These are phyloP conservation scores for Aschersonia sp. DNA, from an alignment of 2,329 filamentous ascomycete species.

Conservation along the genomic window DNA sequence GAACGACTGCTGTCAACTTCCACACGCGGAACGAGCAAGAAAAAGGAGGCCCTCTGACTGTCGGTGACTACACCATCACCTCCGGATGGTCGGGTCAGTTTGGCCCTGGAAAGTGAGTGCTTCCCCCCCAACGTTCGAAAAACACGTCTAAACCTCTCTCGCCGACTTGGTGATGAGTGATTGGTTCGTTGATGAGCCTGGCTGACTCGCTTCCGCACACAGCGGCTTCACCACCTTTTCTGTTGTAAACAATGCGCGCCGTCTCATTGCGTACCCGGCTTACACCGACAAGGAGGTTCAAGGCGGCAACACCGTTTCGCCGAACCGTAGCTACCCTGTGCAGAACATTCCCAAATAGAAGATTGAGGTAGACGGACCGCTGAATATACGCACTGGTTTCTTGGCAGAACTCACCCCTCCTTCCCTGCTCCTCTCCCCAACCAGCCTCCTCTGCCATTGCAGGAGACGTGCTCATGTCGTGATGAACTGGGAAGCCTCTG, in stretches of 20 bases:
- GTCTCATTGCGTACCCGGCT: slow-evolving; percentile 33
- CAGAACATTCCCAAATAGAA: slow-evolving; percentile 8
- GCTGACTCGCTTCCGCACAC: neutral
- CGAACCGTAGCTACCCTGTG: neutral
- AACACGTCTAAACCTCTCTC: no score
- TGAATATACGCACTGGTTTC: no score
- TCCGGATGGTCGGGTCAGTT: slow-evolving; percentile 42
- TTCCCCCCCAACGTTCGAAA: no score
- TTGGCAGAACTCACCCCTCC: no score
- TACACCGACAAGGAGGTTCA: slow-evolving; percentile 28
- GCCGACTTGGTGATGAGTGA: no score
- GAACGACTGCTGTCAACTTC: slow-evolving; percentile 16
- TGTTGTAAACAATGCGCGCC: slow-evolving; percentile 27
- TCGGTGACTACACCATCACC: slow-evolving; percentile 35
- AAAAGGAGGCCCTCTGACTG: slow-evolving; percentile 25
- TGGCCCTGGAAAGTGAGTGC: slow-evolving; percentile 21
- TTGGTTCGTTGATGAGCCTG: neutral
- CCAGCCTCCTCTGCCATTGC: no score
- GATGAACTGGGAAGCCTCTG: no score
- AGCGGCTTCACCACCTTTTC: slow-evolving; percentile 37
- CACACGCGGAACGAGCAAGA: slow-evolving; percentile 19
- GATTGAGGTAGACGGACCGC: no score
- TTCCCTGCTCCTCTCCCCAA: no score
- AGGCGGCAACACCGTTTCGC: slow-evolving; percentile 27
- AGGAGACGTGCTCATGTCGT: no score